Conservation (phyloP, 2,329 filamentous ascomycete genomes). For the Diaporthe amygdali region DNA sequence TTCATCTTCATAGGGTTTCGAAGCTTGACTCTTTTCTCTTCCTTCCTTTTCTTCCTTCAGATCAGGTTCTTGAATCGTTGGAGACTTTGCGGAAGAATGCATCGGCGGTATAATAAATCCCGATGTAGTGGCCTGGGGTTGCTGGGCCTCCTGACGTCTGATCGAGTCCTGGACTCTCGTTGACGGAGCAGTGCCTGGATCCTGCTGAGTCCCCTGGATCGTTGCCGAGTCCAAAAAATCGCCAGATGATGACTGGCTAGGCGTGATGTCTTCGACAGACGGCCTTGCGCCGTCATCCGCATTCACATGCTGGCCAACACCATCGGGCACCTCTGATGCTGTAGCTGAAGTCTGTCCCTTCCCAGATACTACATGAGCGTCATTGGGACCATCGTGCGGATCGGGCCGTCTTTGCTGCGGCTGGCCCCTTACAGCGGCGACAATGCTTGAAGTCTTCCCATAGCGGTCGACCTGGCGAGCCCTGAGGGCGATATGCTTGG, state of each 20-base stretch:
- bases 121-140: not conserved
- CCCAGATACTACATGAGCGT: not conserved
- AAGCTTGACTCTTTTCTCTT: not conserved
- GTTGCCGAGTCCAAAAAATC: not conserved
- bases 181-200: not conserved
- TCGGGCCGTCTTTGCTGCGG: not conserved
- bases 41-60: not conserved
- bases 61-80: not conserved
- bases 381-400: not conserved
- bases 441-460: conserved; percentile 50
- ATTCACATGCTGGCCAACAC: not conserved
- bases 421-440: conserved; percentile 34
- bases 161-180: not conserved
- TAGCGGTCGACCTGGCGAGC: conserved; percentile 59
- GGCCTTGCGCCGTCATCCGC: not conserved
- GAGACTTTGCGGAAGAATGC: not conserved
- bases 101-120: not conserved
- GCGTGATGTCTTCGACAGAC: not conserved
- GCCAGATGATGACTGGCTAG: not conserved
- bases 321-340: not conserved
- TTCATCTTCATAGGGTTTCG: not conserved
- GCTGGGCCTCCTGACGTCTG: not conserved
- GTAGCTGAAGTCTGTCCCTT: not conserved
- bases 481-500: conserved; percentile 65
- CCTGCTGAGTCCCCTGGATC: not conserved